Base-by-base conservation (phyloP, 2,329 filamentous ascomycete species). In the Ophiocordyceps camponoti-saundersi region DNA sequence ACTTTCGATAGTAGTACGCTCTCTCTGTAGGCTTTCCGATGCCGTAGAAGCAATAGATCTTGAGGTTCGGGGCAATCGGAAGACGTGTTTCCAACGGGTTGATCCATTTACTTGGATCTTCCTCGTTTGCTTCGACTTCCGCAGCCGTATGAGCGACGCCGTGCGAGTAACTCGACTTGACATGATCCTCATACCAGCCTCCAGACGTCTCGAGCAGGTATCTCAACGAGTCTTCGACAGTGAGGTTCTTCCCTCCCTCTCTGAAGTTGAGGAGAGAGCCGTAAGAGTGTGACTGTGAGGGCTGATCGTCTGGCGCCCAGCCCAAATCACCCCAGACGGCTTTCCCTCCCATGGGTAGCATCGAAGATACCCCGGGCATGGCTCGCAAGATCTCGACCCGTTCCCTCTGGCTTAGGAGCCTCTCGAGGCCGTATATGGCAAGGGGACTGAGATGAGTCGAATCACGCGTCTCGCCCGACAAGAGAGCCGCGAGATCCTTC, bases 401-500 rank as follows among this genome's bases (percentile, higher is more conserved):
- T 61, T 98, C 92, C 53, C 89, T 81, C 56, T 83, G 86, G 56
- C 82, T 89, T 44, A 98, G 70, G 61, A 98, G 98, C 59, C 90
- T 95, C 62, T 98, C 92, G 10, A 98, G 74, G 0, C 92, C 92
- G 57, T 96, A 96, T 1, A 98, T 90, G 10, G 92, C 92, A 61
- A 96, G 94, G 2, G 89, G 78, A 56, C 96, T 96, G 22, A 98
- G 76, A 62, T 96, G 92, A 1, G 90, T 92, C 0, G 92, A 98
- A 58, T 98, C 92, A 53, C 90, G 87, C 92, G 98, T 98, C 63
- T 98, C 92, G 30, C 92, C 92, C 0, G 88, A 95, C 1, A 98
- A 70, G 0, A 96, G 77, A 0, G 92, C 90, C 0, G 92, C 85
- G 36, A 96, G 67, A 49, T 85, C 90, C 66, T 98, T 98, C 48